Conservation (phyloP, 2,329 filamentous ascomycete species). For the Colletotrichum spaethianum region DNA sequence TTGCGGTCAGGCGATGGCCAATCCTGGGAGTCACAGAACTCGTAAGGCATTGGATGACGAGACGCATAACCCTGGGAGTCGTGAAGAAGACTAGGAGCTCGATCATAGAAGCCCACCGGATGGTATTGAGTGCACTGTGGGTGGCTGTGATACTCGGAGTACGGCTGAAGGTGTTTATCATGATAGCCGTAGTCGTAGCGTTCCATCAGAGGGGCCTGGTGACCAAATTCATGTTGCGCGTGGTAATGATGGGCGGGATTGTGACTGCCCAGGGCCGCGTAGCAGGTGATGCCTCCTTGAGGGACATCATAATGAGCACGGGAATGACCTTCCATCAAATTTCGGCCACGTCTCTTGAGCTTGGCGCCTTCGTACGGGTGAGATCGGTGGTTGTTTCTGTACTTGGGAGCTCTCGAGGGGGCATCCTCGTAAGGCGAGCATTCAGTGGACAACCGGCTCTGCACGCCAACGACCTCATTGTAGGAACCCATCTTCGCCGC, state of each 20-base stretch:
- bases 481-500: not conserved
- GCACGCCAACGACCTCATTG: not conserved
- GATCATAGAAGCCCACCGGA: not conserved
- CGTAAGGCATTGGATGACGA: not conserved
- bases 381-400: not conserved
- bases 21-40: not conserved
- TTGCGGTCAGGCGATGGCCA: not conserved
- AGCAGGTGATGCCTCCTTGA: not conserved
- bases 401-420: not conserved
- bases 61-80: not conserved
- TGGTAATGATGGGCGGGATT: not conserved
- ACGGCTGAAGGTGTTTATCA: not conserved
- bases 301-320: not conserved
- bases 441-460: not conserved
- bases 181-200: not conserved
- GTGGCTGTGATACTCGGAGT: not conserved
- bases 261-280: not conserved
- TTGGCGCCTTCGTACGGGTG: not conserved
- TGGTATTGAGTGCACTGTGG: not conserved
- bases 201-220: not conserved
- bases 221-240: no score
- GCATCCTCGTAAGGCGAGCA: not conserved
- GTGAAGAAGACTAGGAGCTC: not conserved
- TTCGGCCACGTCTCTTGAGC: not conserved
- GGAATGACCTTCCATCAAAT: not conserved